A percentile compares a stretch with the other conserved stretches of the same genome.
These are phyloP conservation scores for Mrakia blollopis DNA, from an alignment of 768 basidiomycete species.

Conservation along the genomic window DNA sequence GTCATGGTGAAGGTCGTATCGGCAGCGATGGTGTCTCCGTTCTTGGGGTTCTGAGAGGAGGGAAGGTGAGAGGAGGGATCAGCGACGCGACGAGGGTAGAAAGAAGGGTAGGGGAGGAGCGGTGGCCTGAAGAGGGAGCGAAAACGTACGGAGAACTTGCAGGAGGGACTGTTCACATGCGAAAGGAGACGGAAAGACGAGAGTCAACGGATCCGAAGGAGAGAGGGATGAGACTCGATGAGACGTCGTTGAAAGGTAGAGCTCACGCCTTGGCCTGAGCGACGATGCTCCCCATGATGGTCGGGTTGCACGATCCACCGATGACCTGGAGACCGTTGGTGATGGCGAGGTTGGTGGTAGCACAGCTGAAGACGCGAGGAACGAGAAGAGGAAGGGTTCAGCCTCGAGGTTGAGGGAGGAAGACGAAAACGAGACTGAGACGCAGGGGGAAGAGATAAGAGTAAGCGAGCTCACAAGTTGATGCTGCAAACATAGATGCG, in stretches of 20 bases:
- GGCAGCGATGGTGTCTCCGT: conserved; percentile 46
- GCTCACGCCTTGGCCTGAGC: conserved; percentile 7
- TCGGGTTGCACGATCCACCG: conserved; percentile 52
- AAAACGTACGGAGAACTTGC: conserved; percentile 42
- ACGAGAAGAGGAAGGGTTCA: conserved; percentile 13
- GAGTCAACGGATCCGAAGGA: no score
- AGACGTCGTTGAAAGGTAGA: no score
- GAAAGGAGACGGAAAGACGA: no score
- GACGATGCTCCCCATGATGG: conserved; percentile 47
- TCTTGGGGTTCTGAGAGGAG: conserved; percentile 15
- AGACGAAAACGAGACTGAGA: not conserved
- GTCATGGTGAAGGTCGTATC: conserved; percentile 53
- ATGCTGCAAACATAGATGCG: conserved; percentile 29
- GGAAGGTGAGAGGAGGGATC: not conserved
- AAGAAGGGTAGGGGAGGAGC: not conserved
- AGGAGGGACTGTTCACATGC: conserved; percentile 39
- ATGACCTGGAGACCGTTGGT: conserved; percentile 53
- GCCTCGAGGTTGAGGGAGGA: no score
- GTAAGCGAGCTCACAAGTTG: conserved; percentile 27
- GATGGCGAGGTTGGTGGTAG: conserved; percentile 50
- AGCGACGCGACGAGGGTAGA: not conserved
- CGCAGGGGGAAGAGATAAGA: not conserved
- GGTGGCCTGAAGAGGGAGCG: no score
- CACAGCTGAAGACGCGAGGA: conserved; percentile 52
- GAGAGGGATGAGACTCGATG: no score